Percentiles rank a stretch among this genome's conserved stretches.
phyloP scores from a whole-genome alignment of 305 asterid genomes.

The Ajuga reptans region DNA sequence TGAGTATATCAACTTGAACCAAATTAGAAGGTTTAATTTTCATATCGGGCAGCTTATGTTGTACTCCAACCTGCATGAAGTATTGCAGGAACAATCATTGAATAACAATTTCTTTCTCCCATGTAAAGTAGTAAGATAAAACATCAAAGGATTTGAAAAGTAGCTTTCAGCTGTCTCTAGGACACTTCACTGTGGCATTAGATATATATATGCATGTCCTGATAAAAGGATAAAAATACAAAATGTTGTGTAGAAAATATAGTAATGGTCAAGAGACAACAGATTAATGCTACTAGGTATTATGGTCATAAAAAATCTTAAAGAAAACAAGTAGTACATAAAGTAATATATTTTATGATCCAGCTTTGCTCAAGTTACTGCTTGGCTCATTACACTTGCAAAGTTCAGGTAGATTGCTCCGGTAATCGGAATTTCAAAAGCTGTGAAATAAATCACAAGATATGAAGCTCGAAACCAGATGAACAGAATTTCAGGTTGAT shows the following conservation, averaged over 20 bases:
- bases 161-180: not conserved
- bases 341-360: not conserved
- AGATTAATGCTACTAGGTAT: not conserved
- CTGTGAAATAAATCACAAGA: not conserved
- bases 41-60: constrained; percentile 48
- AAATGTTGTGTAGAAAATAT: not conserved
- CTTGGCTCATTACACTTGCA: not conserved
- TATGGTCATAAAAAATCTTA: not conserved
- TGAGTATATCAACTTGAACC: constrained; percentile 50
- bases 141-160: not conserved
- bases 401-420: not conserved
- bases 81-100: constrained; percentile 16
- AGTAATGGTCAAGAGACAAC: not conserved
- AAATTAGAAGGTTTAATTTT: constrained; percentile 58
- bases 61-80: constrained; percentile 71
- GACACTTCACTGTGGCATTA: not conserved
- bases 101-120: not conserved
- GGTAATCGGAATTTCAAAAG: not conserved
- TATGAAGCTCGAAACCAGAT: not conserved
- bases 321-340: not conserved
- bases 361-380: not conserved
- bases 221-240: not conserved
- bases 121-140: not conserved
- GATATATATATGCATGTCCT: not conserved
- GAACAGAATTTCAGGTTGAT: not conserved